Evolutionary conservation across 2,329 filamentous ascomycete genomes (phyloP).

Genomic region (Claviceps purpurea): DNA sequence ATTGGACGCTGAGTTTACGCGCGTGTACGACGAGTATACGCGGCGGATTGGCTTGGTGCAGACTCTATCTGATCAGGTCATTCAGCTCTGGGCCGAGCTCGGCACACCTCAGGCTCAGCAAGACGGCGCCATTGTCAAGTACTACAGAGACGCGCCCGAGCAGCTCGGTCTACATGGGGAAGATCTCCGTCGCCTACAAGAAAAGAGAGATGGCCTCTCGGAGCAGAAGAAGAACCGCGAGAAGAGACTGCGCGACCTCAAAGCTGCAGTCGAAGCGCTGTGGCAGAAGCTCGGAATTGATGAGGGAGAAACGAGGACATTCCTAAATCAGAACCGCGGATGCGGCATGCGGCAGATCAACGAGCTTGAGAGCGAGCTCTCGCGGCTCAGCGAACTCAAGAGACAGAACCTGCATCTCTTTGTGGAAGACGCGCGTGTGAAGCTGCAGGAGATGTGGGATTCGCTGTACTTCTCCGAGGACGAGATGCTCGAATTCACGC

Average conservation of each 20-base stretch:
- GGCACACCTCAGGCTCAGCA: slow-evolving; percentile 90
- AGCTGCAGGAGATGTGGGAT: slow-evolving; percentile 92
- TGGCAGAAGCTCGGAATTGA: slow-evolving; percentile 85
- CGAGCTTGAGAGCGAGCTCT: slow-evolving; percentile 86
- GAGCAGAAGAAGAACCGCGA: slow-evolving; percentile 85
- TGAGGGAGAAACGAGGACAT: slow-evolving; percentile 68
- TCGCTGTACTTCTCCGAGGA: slow-evolving; percentile 88
- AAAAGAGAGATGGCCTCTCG: slow-evolving; percentile 66
- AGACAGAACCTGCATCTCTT: slow-evolving; percentile 90
- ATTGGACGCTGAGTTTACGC: slow-evolving; percentile 81
- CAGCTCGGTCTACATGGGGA: slow-evolving; percentile 86
- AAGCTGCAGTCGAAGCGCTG: slow-evolving; percentile 62
- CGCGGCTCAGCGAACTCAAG: slow-evolving; percentile 81
- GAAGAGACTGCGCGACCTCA: slow-evolving; percentile 62
- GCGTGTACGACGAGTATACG: slow-evolving; percentile 93
- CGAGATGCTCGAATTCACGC: slow-evolving; percentile 96
- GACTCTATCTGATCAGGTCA: slow-evolving; percentile 66
- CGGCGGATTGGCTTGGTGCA: slow-evolving; percentile 67
- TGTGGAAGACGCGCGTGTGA: slow-evolving; percentile 83
- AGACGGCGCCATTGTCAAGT: slow-evolving; percentile 73
- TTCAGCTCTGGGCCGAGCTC: slow-evolving; percentile 90
- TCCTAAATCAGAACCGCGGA: slow-evolving; percentile 76
- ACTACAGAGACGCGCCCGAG: slow-evolving; percentile 81
- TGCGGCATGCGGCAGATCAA: slow-evolving; percentile 88
- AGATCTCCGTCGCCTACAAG: slow-evolving; percentile 59